Base-by-base conservation (phyloP, 2,329 filamentous ascomycete species). In the Malbranchea cinnamomea region DNA sequence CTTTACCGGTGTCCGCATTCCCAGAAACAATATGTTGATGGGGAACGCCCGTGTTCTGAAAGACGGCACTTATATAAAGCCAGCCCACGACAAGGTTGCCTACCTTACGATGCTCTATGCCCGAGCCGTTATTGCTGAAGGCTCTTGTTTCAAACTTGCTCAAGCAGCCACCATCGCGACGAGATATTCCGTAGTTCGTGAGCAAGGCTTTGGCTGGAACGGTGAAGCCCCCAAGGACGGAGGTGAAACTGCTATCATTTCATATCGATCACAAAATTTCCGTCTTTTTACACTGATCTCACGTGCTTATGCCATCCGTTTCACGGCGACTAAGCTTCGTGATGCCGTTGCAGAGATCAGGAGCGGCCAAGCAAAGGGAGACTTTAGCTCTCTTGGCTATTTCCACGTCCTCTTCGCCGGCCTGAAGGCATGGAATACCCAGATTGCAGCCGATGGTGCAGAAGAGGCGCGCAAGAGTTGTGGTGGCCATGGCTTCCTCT, bases 401-500 rank as follows among this genome's bases (percentile, higher is more conserved):
- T 36, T 42, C 5, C 48, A 52, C 34, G 37, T 41, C 15, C 35
- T 50, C 11, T 39, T 41, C 7, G 41, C 43, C 2, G 48, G 47
- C 8, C 30, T 49, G 4, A 52, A 52, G 29, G 43, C 47, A 6
- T 47, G 44, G 40, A 32, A 36, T 19, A 46, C 42, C 2, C 37
- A 38, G 20, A 40, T 45, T 13, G 45, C 45, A 11, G 32, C 37
- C 2, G 40, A 39, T 13, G 49, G 49, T 2, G 44, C 50, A 2
- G 54, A 56, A 32, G 51, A 54, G 16, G 45, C 46, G 6, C 41
- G 53, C 10, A 55, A 49, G 39, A 39, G 45, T 20, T 54, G 53
- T 31, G 55, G 55, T 21, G 54, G 54, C 2, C 52, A 57, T 29
- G 54, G 54, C 2, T 57, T 50, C 26, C 37, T 52, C 23, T 38